Percentiles rank a stretch among this genome's conserved stretches.
phyloP scores from a whole-genome alignment of 441 rosid species.

The Syzygium syzygioides region DNA sequence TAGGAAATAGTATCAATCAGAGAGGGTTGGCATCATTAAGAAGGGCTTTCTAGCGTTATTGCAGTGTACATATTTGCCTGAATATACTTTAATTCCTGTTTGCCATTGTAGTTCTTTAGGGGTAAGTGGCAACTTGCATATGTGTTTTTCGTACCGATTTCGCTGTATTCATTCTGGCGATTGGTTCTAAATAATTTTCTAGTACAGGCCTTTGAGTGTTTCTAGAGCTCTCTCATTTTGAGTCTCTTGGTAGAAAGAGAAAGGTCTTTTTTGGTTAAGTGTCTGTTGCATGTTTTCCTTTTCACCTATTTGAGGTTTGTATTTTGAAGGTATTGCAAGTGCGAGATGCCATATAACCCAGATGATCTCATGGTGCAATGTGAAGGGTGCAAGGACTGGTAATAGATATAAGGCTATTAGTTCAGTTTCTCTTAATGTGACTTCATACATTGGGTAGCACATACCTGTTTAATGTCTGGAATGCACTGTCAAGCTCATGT shows the following conservation, averaged over 20 bases:
- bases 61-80: background rate
- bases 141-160: background rate
- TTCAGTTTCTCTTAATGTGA: background rate
- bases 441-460: background rate
- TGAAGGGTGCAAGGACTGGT: conserved; percentile 45
- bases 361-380: conserved; percentile 42
- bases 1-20: background rate
- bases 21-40: background rate
- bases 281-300: background rate
- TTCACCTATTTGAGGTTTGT: background rate
- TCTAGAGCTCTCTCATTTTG: background rate
- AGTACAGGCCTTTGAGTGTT: background rate
- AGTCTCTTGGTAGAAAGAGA: background rate
- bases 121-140: background rate
- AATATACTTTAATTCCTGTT: background rate
- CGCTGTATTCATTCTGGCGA: background rate
- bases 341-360: conserved; percentile 44
- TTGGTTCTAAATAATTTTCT: background rate
- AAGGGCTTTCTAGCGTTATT: background rate
- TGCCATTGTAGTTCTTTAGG: background rate
- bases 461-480: background rate
- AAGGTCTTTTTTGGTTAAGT: background rate
- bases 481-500: background rate
- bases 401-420: conserved; percentile 7
- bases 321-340: conserved; percentile 39